phyloP scores from a whole-genome alignment of 805 yeast species.

The Metschnikowia aberdeeniae region DNA sequence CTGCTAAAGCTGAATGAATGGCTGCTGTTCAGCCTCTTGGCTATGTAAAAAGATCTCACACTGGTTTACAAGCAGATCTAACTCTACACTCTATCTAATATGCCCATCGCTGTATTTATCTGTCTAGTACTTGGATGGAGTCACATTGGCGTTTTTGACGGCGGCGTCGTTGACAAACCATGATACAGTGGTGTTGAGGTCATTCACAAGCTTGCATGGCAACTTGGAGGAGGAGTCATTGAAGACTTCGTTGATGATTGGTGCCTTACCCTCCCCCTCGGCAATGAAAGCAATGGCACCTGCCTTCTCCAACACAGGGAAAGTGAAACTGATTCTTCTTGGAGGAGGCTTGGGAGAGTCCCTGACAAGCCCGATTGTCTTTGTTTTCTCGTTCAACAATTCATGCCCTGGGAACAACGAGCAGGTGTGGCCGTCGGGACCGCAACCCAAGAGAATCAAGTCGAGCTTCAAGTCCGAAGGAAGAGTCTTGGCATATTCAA shows the following conservation, averaged over 20 bases:
- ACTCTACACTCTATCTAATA: no score
- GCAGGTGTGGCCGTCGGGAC: conserved; percentile 96
- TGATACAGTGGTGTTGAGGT: conserved; percentile 48
- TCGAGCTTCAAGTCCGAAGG: conserved; percentile 52
- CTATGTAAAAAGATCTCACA: no score
- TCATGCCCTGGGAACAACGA: conserved; percentile 85
- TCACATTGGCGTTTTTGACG: conserved; percentile 53
- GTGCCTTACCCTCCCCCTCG: conserved; percentile 81
- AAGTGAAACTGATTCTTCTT: conserved; percentile 84
- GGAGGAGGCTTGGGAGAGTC: conserved; percentile 95
- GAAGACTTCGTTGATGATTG: conserved; percentile 68
- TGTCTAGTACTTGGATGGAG: conserved; percentile 33
- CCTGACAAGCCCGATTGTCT: conserved; percentile 57
- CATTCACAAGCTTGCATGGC: conserved; percentile 77
- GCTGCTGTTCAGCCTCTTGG: no score
- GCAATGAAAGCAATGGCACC: conserved; percentile 73
- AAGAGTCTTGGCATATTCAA: conserved; percentile 55
- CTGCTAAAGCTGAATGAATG: no score
- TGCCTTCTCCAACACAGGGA: conserved; percentile 63
- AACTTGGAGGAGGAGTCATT: conserved; percentile 43
- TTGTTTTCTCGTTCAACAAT: conserved; percentile 51
- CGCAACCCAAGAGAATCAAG: conserved; percentile 78
- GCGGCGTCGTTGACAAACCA: conserved; percentile 91
- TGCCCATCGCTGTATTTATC: neutral
- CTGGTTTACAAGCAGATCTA: no score